A percentile compares a stretch with the other conserved stretches of the same genome.
Conservation (phyloP, 768 basidiomycete species). For the Trametes cinnabarina region DNA sequence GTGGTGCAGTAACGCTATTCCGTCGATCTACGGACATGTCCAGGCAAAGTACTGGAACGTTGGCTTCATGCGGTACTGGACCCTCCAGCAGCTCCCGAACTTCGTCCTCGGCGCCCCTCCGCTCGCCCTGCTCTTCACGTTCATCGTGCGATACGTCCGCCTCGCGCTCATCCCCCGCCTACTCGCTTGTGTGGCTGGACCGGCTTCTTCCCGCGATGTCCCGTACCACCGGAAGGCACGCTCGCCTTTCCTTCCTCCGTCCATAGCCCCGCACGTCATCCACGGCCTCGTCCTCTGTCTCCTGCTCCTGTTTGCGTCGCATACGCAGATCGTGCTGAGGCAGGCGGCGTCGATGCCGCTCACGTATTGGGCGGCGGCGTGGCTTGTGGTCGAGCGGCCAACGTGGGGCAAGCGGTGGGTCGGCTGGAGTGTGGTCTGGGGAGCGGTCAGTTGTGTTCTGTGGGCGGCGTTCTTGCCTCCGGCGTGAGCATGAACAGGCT, state of each 20-base stretch:
- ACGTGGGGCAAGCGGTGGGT: constrained; percentile 62
- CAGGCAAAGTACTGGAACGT: constrained; percentile 86
- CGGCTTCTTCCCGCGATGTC: neutral
- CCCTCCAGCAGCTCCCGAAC: constrained; percentile 78
- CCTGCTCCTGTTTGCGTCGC: constrained; percentile 73
- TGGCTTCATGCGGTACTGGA: constrained; percentile 89
- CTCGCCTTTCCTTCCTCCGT: constrained; percentile 37
- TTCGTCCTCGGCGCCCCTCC: constrained; percentile 78
- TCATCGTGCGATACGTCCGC: constrained; percentile 23
- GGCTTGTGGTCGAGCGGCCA: constrained; percentile 52
- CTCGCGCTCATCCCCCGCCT: constrained; percentile 15
- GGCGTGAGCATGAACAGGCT: constrained; percentile 44
- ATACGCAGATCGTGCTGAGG: constrained; percentile 85
- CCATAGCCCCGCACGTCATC: constrained; percentile 69
- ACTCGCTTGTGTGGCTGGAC: neutral
- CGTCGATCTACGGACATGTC: constrained; percentile 78
- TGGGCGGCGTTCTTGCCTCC: constrained; percentile 91
- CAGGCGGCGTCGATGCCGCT: constrained; percentile 74
- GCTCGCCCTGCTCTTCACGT: constrained; percentile 49
- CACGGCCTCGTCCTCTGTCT: constrained; percentile 64
- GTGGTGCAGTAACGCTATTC: constrained; percentile 68
- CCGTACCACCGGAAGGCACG: neutral
- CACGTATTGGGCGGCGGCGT: constrained; percentile 83
- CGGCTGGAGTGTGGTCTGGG: constrained; percentile 79
- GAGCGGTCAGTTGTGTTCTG: constrained; percentile 60